phyloP scores from a whole-genome alignment of 2,329 filamentous ascomycete species.

The Fusarium acutatum region DNA sequence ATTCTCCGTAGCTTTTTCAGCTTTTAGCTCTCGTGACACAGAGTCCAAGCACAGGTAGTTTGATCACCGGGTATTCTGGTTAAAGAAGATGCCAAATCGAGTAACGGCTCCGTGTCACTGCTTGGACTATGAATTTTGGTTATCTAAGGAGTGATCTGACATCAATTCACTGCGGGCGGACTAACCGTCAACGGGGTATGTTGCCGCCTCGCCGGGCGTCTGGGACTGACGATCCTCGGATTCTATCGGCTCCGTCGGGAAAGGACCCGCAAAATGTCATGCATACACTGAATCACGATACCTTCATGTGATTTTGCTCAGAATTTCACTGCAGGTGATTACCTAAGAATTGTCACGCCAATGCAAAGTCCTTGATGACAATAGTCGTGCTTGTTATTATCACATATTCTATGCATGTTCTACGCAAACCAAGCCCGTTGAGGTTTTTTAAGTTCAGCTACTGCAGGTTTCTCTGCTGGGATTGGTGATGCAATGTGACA shows the following conservation, averaged over 20 bases:
- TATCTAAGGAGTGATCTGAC: background rate
- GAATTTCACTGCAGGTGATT: background rate
- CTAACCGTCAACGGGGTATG: conserved; percentile 3
- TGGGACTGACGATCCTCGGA: background rate
- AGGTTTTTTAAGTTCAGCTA: background rate
- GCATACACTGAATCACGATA: background rate
- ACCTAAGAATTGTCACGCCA: background rate
- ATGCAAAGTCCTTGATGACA: background rate
- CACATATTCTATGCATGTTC: background rate
- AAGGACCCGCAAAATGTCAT: background rate
- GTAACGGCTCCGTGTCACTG: background rate
- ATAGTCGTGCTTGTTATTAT: background rate
- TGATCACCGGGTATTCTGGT: background rate
- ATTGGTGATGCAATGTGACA: background rate
- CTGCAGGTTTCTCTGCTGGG: background rate
- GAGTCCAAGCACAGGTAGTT: background rate
- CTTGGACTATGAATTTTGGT: background rate
- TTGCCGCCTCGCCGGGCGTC: background rate
- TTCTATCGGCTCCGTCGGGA: background rate
- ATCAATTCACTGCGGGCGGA: background rate
- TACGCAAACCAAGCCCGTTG: background rate
- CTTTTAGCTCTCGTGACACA: background rate
- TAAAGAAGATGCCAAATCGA: background rate
- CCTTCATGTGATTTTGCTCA: background rate
- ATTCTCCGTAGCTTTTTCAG: background rate